Evolutionary conservation across 257 asterid genomes (phyloP).

Genomic region (Cruciata laevipes): DNA sequence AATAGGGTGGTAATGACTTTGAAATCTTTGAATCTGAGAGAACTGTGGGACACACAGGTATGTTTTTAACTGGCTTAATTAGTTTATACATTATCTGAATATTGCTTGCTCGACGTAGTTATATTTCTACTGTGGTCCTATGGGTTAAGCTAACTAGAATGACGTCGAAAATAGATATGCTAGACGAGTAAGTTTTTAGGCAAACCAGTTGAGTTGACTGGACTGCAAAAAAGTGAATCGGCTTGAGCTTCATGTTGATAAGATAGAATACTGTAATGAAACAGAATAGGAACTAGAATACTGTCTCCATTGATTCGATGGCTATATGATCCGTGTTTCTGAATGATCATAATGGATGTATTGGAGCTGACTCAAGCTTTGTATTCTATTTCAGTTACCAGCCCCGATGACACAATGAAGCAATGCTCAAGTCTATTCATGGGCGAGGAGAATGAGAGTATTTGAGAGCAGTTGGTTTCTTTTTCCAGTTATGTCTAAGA

Average conservation of each 20-base stretch:
- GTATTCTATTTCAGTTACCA: conserved; percentile 41
- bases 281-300: not conserved
- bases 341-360: not conserved
- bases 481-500: conserved; percentile 2
- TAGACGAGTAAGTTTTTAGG: not conserved
- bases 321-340: not conserved
- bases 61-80: not conserved
- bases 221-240: not conserved
- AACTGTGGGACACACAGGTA: conserved; percentile 93
- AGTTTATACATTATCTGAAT: not conserved
- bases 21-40: conserved; percentile 88
- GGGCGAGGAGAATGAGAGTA: conserved; percentile 15
- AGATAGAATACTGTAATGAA: no score
- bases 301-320: not conserved
- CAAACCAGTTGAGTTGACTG: not conserved
- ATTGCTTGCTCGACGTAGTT: not conserved
- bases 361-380: conserved; percentile 4
- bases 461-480: conserved; percentile 16
- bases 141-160: not conserved
- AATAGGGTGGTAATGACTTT: conserved; percentile 86
- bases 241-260: not conserved
- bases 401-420: conserved; percentile 68
- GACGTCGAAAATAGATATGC: not conserved
- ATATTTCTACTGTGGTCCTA: not conserved
- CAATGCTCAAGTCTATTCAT: conserved; percentile 66